These are phyloP conservation scores for Rhizophora mangle DNA, from an alignment of 345 rosid species.

Conservation along the genomic window DNA sequence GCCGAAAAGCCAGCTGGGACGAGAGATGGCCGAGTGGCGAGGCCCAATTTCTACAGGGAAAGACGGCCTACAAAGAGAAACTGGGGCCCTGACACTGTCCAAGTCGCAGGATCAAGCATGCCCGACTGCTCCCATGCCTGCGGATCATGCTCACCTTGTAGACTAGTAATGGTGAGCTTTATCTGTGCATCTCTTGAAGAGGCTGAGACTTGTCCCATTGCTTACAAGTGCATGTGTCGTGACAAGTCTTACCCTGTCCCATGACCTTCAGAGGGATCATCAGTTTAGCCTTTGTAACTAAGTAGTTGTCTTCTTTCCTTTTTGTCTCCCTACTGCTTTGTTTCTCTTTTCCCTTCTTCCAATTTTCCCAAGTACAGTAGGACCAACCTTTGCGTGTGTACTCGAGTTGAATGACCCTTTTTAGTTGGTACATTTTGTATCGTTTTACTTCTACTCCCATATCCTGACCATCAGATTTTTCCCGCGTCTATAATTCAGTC, in stretches of 20 bases:
- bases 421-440: too few relatives aligned
- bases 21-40: neutral
- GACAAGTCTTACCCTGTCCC: slow-evolving; percentile 90
- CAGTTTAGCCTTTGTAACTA: too few relatives aligned
- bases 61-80: slow-evolving; percentile 20
- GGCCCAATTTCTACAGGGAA: slow-evolving; percentile 23
- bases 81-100: slow-evolving; percentile 52
- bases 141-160: slow-evolving; percentile 86
- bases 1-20: neutral
- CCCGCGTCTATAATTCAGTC: too few relatives aligned
- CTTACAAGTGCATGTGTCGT: slow-evolving; percentile 93
- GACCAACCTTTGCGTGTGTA: too few relatives aligned
- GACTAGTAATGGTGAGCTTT: slow-evolving; percentile 90
- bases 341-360: too few relatives aligned
- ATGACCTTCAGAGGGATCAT: slow-evolving; percentile 9
- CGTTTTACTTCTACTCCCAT: too few relatives aligned
- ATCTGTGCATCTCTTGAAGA: slow-evolving; percentile 78
- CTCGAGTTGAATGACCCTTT: too few relatives aligned
- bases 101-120: slow-evolving; percentile 76
- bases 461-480: too few relatives aligned
- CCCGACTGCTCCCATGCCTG: slow-evolving; percentile 94
- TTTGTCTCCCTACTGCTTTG: too few relatives aligned
- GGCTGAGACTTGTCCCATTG: slow-evolving; percentile 96
- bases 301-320: too few relatives aligned
- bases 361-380: too few relatives aligned